These are phyloP conservation scores for Zangia roseola DNA, from an alignment of 768 basidiomycete genomes.

Conservation along the genomic window DNA sequence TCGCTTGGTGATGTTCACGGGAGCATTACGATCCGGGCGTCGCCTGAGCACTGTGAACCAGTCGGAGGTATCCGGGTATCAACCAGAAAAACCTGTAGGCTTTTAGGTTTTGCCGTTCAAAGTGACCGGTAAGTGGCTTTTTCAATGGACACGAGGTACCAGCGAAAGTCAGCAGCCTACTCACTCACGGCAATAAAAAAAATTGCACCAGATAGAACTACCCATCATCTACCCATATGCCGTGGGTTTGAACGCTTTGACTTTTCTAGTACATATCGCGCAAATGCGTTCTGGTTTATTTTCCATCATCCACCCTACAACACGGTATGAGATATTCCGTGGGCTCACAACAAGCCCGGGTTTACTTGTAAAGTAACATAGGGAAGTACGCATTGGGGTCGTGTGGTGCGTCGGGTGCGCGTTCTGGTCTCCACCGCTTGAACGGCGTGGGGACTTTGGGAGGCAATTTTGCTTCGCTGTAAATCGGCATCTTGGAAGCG, in stretches of 20 bases:
- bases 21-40: no score
- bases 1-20: no score
- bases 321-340: conserved; percentile 32
- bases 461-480: conserved; percentile 64
- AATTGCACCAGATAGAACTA: not conserved
- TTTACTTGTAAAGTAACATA: conserved; percentile 63
- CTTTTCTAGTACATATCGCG: not conserved
- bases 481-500: conserved; percentile 54
- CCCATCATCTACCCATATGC: no score
- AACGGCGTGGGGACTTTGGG: conserved; percentile 67
- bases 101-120: no score
- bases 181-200: not conserved
- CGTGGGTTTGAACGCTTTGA: not conserved
- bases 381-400: conserved; percentile 82
- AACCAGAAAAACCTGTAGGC: no score
- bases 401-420: conserved; percentile 78
- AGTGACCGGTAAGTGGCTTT: no score
- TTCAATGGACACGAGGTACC: no score
- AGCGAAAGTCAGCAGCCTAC: no score
- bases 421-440: conserved; percentile 73
- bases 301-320: conserved; percentile 2
- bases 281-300: conserved; percentile 5
- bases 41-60: no score
- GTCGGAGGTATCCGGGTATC: no score
- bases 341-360: not conserved